Conservation (phyloP, 352 stramenopile species). For the Globisporangium abappressorium region DNA sequence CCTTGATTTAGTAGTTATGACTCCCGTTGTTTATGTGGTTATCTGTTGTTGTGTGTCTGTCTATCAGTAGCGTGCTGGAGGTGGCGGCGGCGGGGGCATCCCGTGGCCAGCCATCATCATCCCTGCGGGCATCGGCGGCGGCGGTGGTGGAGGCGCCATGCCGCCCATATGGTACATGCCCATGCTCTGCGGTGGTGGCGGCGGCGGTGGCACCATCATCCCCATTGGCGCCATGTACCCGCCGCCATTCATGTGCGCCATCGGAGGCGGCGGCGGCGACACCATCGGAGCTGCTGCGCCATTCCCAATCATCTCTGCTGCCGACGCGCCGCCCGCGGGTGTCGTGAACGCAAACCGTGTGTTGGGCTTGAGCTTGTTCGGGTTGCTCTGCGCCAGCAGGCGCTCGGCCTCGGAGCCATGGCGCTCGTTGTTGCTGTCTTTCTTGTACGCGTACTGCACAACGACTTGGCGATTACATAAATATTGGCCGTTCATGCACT, state of each 20-base stretch:
- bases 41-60: slow-evolving; percentile 5
- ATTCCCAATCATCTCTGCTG: slow-evolving; percentile 12
- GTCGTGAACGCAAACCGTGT: slow-evolving; percentile 67
- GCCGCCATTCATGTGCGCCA: slow-evolving; percentile 17
- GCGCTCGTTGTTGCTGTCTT: slow-evolving; percentile 91
- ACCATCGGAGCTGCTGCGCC: slow-evolving; percentile 18
- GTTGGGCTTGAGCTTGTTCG: slow-evolving; percentile 76
- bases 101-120: slow-evolving; percentile 13
- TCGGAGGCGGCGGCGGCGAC: slow-evolving; percentile 32
- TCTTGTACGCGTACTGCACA: slow-evolving; percentile 99
- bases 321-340: neutral
- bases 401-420: slow-evolving; percentile 90
- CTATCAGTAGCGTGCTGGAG: slow-evolving; percentile 32
- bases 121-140: slow-evolving; percentile 24
- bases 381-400: slow-evolving; percentile 80
- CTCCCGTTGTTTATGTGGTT: slow-evolving; percentile 2
- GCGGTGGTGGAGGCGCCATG: slow-evolving; percentile 26
- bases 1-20: neutral
- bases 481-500: slow-evolving; percentile 99
- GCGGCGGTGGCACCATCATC: slow-evolving; percentile 24
- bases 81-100: slow-evolving; percentile 48
- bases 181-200: slow-evolving; percentile 29
- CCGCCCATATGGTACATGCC: slow-evolving; percentile 28
- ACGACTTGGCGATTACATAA: slow-evolving; percentile 97
- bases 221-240: slow-evolving; percentile 46